Base-by-base conservation (phyloP, 1,139 yeast species). In the Saccharomyces pastorianus region DNA sequence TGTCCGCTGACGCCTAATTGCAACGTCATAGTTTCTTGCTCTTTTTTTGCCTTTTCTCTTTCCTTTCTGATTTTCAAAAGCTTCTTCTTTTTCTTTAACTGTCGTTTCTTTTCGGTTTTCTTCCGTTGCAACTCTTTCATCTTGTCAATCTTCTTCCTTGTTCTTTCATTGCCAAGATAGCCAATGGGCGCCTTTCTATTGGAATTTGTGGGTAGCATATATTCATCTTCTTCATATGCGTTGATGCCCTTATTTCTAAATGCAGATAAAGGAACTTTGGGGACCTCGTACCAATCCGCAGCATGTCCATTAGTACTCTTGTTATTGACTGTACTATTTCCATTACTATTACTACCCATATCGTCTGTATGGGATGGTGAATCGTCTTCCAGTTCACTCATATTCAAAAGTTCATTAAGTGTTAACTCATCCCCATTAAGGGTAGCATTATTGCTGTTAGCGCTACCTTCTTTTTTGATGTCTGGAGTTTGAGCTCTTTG, bases 331-430 rank as follows among this genome's bases (percentile, higher is more conserved):
- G 27, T 17, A 4, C 20, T 17, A 17, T 17, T 17, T 17, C 2
- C 26, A 31, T 29, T 28, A 13, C 20, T 32, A 28, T 48, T 28
- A 26, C n/a, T 44, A 4, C 28, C 27, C 23, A 42, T 17, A 8
- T 42, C 51, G 8, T 49, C 44, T 27, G 51, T 27, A 27, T 46
- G 42, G 20, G 51, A 27, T 25, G 23, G 44, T 84, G 88, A 38
- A 50, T 82, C 88, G 61, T 87, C 90, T 63, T 89, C 96, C 59
- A 91, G 75, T 67, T 88, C 96, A 68, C 93, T 85, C 70, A 93
- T 85, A 68, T 91, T 88, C 64, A 91, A 76, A 56, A 90, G 76
- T 64, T 91, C 97, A 67, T 90, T 96, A 55, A 91, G 73, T 6
- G 88, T 90, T 51, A 89, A 72, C 48, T 86, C 91, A 66, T 84